Percentiles rank a stretch among this genome's conserved stretches.
phyloP scores from a whole-genome alignment of 352 stramenopile genomes.

The Phytophthora foliorum region DNA sequence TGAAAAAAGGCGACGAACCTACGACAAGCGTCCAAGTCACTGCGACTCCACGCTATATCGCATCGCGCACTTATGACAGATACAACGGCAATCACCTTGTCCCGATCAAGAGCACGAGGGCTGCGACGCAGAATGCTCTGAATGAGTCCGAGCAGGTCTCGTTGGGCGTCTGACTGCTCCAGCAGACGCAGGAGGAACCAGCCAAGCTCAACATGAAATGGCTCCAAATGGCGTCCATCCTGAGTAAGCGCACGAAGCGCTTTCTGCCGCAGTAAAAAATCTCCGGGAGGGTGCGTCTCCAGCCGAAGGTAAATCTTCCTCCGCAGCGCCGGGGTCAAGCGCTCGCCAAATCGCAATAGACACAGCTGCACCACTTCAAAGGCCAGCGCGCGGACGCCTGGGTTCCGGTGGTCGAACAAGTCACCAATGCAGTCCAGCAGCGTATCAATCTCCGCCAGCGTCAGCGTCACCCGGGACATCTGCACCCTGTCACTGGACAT shows the following conservation, averaged over 20 bases:
- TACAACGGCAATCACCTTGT: constrained; percentile 78
- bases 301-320: constrained; percentile 69
- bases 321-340: constrained; percentile 52
- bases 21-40: constrained; percentile 79
- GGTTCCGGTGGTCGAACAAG: constrained; percentile 78
- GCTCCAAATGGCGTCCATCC: constrained; percentile 71
- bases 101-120: constrained; percentile 60
- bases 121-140: constrained; percentile 78
- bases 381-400: constrained; percentile 69
- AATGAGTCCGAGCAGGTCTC: constrained; percentile 77
- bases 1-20: constrained; percentile 84
- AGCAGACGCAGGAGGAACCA: constrained; percentile 82
- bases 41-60: constrained; percentile 75
- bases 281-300: constrained; percentile 52
- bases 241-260: constrained; percentile 70
- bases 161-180: constrained; percentile 85
- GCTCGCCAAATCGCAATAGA: constrained; percentile 63
- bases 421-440: constrained; percentile 76
- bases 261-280: constrained; percentile 74
- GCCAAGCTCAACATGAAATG: constrained; percentile 76
- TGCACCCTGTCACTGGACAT: constrained; percentile 20
- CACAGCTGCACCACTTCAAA: constrained; percentile 84
- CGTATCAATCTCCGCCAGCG: constrained; percentile 59
- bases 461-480: constrained; percentile 25
- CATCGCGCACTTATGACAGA: constrained; percentile 73